These are phyloP conservation scores for Fusarium hainanense DNA, from an alignment of 2,329 filamentous ascomycete genomes.

Conservation along the genomic window DNA sequence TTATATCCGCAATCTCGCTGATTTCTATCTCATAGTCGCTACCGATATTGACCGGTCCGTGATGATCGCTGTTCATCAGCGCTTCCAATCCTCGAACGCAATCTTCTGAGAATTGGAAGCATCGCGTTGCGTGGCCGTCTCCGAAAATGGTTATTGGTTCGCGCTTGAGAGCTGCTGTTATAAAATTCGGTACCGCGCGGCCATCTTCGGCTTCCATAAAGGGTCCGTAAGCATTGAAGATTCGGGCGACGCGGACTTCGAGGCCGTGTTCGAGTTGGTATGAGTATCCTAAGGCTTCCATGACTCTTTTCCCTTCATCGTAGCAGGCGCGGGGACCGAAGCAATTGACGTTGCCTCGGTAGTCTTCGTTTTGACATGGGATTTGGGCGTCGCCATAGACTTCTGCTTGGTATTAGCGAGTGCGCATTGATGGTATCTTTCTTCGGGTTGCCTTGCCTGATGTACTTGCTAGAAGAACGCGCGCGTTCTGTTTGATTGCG, in stretches of 20 bases:
- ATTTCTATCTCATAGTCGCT: constrained; percentile 35
- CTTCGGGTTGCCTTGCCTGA: constrained; percentile 5
- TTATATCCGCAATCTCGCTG: constrained; percentile 23
- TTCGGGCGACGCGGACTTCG: constrained; percentile 39
- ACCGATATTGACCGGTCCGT: constrained; percentile 31
- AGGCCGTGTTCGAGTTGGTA: constrained; percentile 38
- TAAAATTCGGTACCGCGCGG: constrained; percentile 36
- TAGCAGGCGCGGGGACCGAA: constrained; percentile 56
- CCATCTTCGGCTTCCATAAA: constrained; percentile 29
- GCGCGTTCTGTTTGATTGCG: constrained; percentile 31
- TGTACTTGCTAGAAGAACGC: constrained; percentile 31
- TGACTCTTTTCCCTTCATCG: constrained; percentile 55
- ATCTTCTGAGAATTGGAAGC: constrained; percentile 27
- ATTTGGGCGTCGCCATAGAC: constrained; percentile 35
- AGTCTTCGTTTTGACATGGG: constrained; percentile 39
- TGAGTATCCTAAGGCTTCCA: constrained; percentile 52
- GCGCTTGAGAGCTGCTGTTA: constrained; percentile 29
- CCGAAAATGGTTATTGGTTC: constrained; percentile 34
- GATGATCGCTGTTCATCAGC: constrained; percentile 37
- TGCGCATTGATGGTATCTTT: accelerated
- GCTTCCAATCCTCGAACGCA: constrained; percentile 26
- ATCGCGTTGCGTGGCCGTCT: constrained; percentile 30
- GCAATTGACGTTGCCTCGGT: constrained; percentile 56
- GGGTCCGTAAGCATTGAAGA: constrained; percentile 38
- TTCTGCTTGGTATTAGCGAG: background rate